A percentile compares a stretch with the other conserved stretches of the same genome.
These are phyloP conservation scores for Talaromyces funiculosus DNA, from an alignment of 2,329 filamentous ascomycete species.

Conservation along the genomic window DNA sequence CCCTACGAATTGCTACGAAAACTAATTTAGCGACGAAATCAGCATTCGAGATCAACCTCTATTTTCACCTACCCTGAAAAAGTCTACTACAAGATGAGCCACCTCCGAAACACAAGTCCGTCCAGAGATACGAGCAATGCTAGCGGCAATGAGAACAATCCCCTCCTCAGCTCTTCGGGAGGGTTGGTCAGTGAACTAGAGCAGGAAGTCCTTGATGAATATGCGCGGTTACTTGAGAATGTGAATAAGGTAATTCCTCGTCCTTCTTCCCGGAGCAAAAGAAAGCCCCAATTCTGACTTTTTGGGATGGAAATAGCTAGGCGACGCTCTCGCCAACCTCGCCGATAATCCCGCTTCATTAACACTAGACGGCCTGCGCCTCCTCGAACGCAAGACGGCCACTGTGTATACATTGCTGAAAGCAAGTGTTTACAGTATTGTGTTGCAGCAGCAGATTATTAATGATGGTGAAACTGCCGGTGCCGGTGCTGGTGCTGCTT, in stretches of 20 bases:
- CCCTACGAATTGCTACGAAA: no score
- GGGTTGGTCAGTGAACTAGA: constrained; percentile 65
- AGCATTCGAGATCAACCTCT: neutral
- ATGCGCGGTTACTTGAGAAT: constrained; percentile 78
- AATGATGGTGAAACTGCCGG: constrained; percentile 54
- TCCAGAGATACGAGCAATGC: constrained; percentile 4
- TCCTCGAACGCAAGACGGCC: constrained; percentile 89
- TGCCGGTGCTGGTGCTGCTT: neutral
- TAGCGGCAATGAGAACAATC: constrained; percentile 24
- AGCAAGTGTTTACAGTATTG: constrained; percentile 97
- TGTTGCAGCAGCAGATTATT: constrained; percentile 92
- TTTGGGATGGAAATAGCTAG: constrained; percentile 22
- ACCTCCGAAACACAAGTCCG: constrained; percentile 7
- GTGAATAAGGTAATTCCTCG: constrained; percentile 67
- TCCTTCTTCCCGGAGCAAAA: neutral
- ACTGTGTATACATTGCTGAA: constrained; percentile 94
- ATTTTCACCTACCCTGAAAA: neutral
- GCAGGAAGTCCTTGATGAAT: constrained; percentile 93
- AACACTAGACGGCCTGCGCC: constrained; percentile 69
- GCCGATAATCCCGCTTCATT: constrained; percentile 66
- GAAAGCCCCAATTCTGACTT: neutral
- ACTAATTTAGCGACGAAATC: no score
- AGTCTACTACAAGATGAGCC: neutral
- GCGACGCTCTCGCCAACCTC: constrained; percentile 48
- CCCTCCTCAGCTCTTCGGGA: constrained; percentile 34